Percentiles rank a stretch among this genome's conserved stretches.
These are phyloP conservation scores for Saksenaea oblongispora DNA, from an alignment of 371 early-diverging fungal species.

Conservation along the genomic window DNA sequence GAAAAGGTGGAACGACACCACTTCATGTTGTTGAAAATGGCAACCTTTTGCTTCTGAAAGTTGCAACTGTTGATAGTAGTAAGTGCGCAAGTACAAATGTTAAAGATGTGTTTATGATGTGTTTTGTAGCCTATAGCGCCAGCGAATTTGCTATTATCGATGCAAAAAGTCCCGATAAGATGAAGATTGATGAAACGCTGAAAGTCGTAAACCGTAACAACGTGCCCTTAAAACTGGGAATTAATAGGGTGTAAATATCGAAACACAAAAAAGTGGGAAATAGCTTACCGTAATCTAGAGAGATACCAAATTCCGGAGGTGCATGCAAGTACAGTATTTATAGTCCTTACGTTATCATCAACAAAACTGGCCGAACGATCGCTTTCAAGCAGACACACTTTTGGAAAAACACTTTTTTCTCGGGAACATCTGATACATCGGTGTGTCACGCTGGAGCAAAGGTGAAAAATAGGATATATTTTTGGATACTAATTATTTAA, in stretches of 20 bases:
- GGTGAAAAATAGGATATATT: slow-evolving; percentile 3
- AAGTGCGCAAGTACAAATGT: slow-evolving; percentile 6
- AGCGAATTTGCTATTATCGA: slow-evolving; percentile 89
- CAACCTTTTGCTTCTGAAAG: slow-evolving; percentile 75
- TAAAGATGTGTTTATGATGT: neutral
- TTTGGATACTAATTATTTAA: neutral
- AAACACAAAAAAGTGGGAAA: neutral
- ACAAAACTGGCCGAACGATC: slow-evolving; percentile 88
- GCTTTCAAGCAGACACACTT: slow-evolving; percentile 79
- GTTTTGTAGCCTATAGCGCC: slow-evolving; percentile 50
- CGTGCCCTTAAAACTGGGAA: slow-evolving; percentile 65
- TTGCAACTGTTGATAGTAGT: slow-evolving; percentile 77
- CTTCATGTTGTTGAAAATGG: slow-evolving; percentile 87
- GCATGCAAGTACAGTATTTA: slow-evolving; percentile 68
- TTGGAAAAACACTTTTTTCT: slow-evolving; percentile 71
- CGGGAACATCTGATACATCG: slow-evolving; percentile 62
- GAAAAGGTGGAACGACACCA: slow-evolving; percentile 74
- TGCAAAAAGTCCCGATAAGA: slow-evolving; percentile 70
- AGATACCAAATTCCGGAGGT: slow-evolving; percentile 68
- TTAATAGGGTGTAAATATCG: slow-evolving; percentile 62
- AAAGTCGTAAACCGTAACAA: slow-evolving; percentile 70
- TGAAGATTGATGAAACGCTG: slow-evolving; percentile 70
- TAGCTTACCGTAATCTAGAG: slow-evolving; percentile 20
- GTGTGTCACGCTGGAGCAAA: slow-evolving; percentile 33
- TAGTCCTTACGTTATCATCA: slow-evolving; percentile 84